Evolutionary conservation across 2,329 filamentous ascomycete species (phyloP).

Genomic region (Rasamsonia emersonii): DNA sequence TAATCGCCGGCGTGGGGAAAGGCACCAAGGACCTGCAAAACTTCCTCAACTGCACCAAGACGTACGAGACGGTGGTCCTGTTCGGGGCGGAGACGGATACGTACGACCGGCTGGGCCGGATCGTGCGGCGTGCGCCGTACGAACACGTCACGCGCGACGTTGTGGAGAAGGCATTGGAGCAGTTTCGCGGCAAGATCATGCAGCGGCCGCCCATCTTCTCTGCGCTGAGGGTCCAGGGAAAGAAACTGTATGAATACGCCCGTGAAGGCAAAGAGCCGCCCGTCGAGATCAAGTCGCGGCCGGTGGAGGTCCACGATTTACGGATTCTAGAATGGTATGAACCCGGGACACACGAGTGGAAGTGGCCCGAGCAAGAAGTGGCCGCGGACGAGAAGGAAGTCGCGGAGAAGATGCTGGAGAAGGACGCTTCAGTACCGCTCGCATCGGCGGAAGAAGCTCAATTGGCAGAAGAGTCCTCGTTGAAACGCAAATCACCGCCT

Average conservation of each 20-base stretch:
- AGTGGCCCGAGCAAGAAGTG: constrained; percentile 73
- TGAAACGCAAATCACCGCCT: constrained; percentile 30
- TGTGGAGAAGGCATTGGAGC: constrained; percentile 66
- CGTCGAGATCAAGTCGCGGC: constrained; percentile 69
- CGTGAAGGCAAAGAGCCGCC: constrained; percentile 81
- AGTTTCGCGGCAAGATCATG: constrained; percentile 73
- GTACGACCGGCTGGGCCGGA: constrained; percentile 79
- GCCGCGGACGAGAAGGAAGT: constrained; percentile 65
- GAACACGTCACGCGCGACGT: constrained; percentile 70
- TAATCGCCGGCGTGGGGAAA: constrained; percentile 78
- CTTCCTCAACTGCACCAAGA: constrained; percentile 85
- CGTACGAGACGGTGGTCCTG: constrained; percentile 79
- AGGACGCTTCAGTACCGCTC: constrained; percentile 21
- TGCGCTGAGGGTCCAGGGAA: constrained; percentile 85
- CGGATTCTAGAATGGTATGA: constrained; percentile 79
- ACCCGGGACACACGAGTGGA: constrained; percentile 68
- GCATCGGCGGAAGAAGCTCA: constrained; percentile 21
- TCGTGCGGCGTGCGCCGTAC: constrained; percentile 66
- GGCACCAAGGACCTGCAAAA: constrained; percentile 74
- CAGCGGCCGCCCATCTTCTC: constrained; percentile 91
- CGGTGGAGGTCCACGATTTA: constrained; percentile 68
- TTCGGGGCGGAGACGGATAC: constrained; percentile 91
- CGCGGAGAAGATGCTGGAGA: constrained; percentile 56
- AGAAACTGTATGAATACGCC: constrained; percentile 93
- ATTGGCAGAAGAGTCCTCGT: constrained; percentile 11